Base-by-base conservation (phyloP, 2,329 filamentous ascomycete genomes). In the Penicillium psychrosexuale region DNA sequence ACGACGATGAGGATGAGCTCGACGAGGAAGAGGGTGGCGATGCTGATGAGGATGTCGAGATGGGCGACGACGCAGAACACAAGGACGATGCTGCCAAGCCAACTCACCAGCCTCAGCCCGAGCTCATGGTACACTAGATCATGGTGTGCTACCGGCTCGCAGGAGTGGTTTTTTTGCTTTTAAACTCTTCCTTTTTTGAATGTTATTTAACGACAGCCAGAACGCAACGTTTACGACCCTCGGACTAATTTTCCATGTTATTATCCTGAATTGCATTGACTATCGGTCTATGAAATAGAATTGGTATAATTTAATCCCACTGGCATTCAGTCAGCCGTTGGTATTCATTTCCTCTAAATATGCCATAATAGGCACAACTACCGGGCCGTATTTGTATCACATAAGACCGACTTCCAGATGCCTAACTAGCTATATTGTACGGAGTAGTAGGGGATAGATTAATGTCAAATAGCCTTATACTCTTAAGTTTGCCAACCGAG, bases 1-100 rank as follows among this genome's bases (percentile, higher is more conserved):
- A 88, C 31, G 86, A 86, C 58, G 84, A 90, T 24, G 84, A 86
- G 50, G 85, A 88, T 56, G 86, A 88, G 13, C 81, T 86, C 34
- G 85, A 87, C 43, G 82, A 83, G 55, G 83, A 85, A 55, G 83
- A 83, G 51, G 82, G 76, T 7, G 84, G 81, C 37, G 84, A 82
- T 47, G 82, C 78, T 45, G 76, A 79, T 42, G 81, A 82, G 37
- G 80, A 82, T 61, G 80, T 83, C 62, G 82, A 83, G 62, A 83
- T 83, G 80, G 82, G 77, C 24, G 81, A 83, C 39, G 80, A 80
- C 53, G 75, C 77, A 19, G 75, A 77, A 51, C 69, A 69, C 13
- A 75, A 75, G 59, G 66, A 67, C 42, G 70, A 68, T 55, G 57
- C 63, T 28, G 61, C 58, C 45, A 70, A 75, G 52, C 62, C 70